Evolutionary conservation across 441 rosid genomes (phyloP).

Genomic region (Rhodomyrtus psidioides): DNA sequence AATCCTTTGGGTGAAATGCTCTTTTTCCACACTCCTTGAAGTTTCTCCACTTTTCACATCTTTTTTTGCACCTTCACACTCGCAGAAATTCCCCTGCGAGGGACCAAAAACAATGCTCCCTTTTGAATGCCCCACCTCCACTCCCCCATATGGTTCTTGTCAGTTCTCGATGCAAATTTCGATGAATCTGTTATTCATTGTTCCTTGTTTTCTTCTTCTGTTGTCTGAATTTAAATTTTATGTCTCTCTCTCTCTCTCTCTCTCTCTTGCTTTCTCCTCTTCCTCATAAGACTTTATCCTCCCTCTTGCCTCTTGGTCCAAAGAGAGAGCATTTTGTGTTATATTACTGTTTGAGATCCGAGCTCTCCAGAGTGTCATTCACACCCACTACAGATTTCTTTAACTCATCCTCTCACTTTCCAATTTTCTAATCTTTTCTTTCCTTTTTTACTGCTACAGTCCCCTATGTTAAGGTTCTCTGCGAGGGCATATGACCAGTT

Average conservation of each 20-base stretch:
- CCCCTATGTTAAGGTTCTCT: conserved; percentile 20
- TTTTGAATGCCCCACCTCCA: background rate
- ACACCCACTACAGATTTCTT: conserved; percentile 16
- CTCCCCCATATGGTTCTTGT: conserved; percentile 21
- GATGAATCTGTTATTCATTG: conserved; percentile 3
- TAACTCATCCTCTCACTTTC: conserved; percentile 8
- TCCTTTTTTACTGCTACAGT: conserved; percentile 4
- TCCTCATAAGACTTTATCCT: background rate
- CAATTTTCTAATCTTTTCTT: background rate
- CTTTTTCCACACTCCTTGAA: conserved; percentile 13
- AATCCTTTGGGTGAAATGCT: background rate
- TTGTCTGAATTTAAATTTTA: background rate
- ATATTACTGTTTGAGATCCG: conserved; percentile 37
- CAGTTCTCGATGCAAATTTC: conserved; percentile 29
- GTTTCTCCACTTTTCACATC: conserved; percentile 14
- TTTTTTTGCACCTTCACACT: conserved; percentile 19
- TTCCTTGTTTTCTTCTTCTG: background rate
- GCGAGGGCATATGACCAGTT: background rate
- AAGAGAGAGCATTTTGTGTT: background rate
- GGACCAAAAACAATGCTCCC: background rate
- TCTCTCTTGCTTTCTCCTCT: background rate
- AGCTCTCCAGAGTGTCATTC: conserved; percentile 33
- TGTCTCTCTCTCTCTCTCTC: background rate
- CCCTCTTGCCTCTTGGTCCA: background rate
- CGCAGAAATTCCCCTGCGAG: conserved; percentile 5